A percentile compares a stretch with the other conserved stretches of the same genome.
phyloP scores from a whole-genome alignment of 345 rosid genomes.

The Brassica juncea region DNA sequence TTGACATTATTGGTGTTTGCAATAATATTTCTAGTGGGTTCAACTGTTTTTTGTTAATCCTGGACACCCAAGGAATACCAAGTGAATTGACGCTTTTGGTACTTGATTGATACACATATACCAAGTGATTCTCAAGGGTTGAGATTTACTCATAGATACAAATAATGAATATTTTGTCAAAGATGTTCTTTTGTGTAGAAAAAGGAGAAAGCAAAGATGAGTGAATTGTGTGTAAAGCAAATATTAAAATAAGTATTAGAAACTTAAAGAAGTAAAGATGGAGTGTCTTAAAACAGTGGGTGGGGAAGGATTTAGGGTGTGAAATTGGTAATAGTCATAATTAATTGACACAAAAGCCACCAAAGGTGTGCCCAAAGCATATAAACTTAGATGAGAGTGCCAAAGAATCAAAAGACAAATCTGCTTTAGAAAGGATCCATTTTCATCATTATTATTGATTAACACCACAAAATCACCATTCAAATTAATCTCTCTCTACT shows the following conservation, averaged over 20 bases:
- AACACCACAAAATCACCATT: conserved; percentile 19
- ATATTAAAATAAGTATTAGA: conserved; percentile 32
- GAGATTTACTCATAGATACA: conserved; percentile 26
- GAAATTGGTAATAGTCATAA: conserved; percentile 38
- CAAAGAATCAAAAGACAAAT: conserved; percentile 36
- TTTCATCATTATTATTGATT: conserved; percentile 38
- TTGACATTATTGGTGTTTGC: conserved; percentile 17
- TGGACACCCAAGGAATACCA: conserved; percentile 13
- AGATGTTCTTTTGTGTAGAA: conserved; percentile 9
- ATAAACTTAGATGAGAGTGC: conserved; percentile 38
- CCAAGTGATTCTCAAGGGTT: conserved; percentile 31
- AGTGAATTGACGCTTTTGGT: conserved; percentile 24
- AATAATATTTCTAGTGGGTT: conserved; percentile 20
- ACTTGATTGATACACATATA: conserved; percentile 27
- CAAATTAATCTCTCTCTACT: conserved; percentile 7
- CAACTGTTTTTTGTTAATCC: not conserved
- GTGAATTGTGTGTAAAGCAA: conserved; percentile 40
- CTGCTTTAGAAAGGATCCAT: conserved; percentile 35
- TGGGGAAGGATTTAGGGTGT: conserved; percentile 39
- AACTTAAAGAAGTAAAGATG: conserved; percentile 35
- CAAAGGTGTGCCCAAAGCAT: conserved; percentile 39
- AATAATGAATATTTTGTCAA: conserved; percentile 18
- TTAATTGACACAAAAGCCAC: conserved; percentile 38
- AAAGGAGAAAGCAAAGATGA: conserved; percentile 38
- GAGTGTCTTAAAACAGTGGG: conserved; percentile 37